Percentiles rank a stretch among this genome's conserved stretches.
Conservation (phyloP, 768 basidiomycete species). For the Fistulinella prunicolor region DNA sequence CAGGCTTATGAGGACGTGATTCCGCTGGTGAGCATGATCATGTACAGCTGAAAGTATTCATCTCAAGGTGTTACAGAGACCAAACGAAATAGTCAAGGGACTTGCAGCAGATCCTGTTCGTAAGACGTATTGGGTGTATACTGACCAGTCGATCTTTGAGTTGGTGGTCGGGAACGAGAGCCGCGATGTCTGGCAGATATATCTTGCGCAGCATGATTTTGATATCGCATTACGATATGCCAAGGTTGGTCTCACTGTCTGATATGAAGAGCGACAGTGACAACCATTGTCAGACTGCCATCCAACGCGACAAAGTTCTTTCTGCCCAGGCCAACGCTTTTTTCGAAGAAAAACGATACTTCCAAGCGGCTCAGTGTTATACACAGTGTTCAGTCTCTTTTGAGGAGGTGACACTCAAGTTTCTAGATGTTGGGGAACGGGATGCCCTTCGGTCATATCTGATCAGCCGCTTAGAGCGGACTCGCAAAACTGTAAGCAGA, state of each 20-base stretch:
- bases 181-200: constrained; percentile 92
- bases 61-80: constrained; percentile 50
- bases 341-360: constrained; percentile 78
- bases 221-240: constrained; percentile 79
- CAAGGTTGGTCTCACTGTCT: constrained; percentile 50
- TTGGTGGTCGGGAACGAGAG: constrained; percentile 84
- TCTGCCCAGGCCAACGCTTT: constrained; percentile 78
- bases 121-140: constrained; percentile 93
- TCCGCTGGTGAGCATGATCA: constrained; percentile 58
- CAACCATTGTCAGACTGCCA: constrained; percentile 58
- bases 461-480: constrained; percentile 80
- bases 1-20: constrained; percentile 80
- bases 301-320: constrained; percentile 82
- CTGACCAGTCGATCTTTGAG: constrained; percentile 86
- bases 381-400: constrained; percentile 85
- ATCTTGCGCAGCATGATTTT: constrained; percentile 72
- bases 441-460: constrained; percentile 91
- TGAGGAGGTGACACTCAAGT: constrained; percentile 89
- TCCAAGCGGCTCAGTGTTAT: constrained; percentile 90
- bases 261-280: background rate
- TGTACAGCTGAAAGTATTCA: background rate
- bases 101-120: constrained; percentile 82
- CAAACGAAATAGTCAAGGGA: constrained; percentile 68
- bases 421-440: constrained; percentile 84
- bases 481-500: constrained; percentile 70